Base-by-base conservation (phyloP, 1,284 basidiomycete species). In the Cutaneotrichosporon mucoides region DNA sequence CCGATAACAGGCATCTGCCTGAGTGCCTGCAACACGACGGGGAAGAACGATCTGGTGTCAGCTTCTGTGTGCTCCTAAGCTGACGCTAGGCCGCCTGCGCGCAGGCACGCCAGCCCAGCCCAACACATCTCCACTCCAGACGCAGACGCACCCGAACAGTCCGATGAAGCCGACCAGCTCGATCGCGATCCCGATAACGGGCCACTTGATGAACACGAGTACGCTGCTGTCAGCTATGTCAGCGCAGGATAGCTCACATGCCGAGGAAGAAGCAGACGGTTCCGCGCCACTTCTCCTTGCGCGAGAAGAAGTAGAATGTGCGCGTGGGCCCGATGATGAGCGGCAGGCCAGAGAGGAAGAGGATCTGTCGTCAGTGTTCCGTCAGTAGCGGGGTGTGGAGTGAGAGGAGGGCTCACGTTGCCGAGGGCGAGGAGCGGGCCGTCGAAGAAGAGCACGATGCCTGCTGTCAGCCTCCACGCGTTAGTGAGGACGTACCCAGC, bases 251-350 rank as follows among this genome's bases (percentile, higher is more conserved):
- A 16, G 48, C 9, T 69, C 61, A 77, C 77, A 97, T 88, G 13
- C 93, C 93, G 47, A 89, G 90, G 59, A 96, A 79, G 82, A 96
- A 97, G 76, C 92, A 95, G 54, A 86, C 64, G 3, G 91, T 93
- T n/a, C 96, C 96, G 34, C 96, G 84, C 66, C 98, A 81, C 79
- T 99, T 99, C 79, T 99, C 90, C 76, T 87, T 90, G 62, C 96
- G 84, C 34, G 94, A 90, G 80, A 99, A 99, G 81, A 99, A 99
- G 80, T 92, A 92, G 79, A 98, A 93, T 2, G 94, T 98, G 82
- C 96, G 95, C 71, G 89, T 88, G 5, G 91, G 91, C 6, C 93
- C 93, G 69, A 97, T 97, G 79, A 97, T 94, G 65, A 96, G 84
- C 7, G 92, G 93, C 53, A 97, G 82, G 44, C 93, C 93, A 2